Conservation (phyloP, 768 basidiomycete species). For the Naganishia onofrii region DNA sequence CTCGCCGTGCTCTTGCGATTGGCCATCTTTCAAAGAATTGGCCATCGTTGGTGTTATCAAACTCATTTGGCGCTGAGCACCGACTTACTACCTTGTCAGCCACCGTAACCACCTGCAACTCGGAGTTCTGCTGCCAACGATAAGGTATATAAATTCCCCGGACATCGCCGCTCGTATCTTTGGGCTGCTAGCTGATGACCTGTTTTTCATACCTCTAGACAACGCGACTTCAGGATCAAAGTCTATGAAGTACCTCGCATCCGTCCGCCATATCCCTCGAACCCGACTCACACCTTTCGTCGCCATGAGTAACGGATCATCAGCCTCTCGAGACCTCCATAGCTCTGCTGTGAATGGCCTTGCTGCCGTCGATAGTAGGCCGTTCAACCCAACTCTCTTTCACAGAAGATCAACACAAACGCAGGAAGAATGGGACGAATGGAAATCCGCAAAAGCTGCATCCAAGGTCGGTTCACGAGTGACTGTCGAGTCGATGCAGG, state of each 20-base stretch:
- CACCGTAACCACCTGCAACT: background rate
- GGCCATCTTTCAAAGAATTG: background rate
- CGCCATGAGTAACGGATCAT: background rate
- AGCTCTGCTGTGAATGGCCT: background rate
- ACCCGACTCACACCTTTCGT: background rate
- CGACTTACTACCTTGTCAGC: background rate
- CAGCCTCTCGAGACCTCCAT: background rate
- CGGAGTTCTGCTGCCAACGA: background rate
- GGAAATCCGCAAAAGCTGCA: background rate
- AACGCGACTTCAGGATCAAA: background rate
- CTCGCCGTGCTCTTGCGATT: background rate
- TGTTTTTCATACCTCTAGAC: background rate
- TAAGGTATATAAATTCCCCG: background rate
- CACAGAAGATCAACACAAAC: background rate
- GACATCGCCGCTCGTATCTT: background rate
- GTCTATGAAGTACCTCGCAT: conserved; percentile 1
- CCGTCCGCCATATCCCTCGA: background rate
- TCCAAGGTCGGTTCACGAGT: background rate
- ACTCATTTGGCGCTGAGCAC: background rate
- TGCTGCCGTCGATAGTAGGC: background rate
- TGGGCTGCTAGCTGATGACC: background rate
- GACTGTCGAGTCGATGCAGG: conserved; percentile 5
- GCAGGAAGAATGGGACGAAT: background rate
- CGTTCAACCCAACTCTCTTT: conserved; percentile 15
- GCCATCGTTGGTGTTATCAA: background rate